Percentiles rank a stretch among this genome's conserved stretches.
phyloP scores from a whole-genome alignment of 2,329 filamentous ascomycete genomes.

The Ophiostoma himal-ulmi region DNA sequence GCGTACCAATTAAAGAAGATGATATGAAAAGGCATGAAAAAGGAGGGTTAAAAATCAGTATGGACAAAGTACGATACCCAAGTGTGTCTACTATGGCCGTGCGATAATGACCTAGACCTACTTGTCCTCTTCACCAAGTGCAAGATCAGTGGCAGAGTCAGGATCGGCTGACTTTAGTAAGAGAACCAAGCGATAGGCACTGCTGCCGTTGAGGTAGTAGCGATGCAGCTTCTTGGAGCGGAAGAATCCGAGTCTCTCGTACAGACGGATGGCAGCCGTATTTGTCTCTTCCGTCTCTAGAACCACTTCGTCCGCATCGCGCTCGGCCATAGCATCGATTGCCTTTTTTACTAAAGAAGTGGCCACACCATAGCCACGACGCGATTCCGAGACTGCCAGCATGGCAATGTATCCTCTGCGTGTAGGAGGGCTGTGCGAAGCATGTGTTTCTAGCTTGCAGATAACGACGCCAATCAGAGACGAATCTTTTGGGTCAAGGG shows the following conservation, averaged over 20 bases:
- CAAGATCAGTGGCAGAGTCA: constrained; percentile 36
- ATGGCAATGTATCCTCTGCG: constrained; percentile 95
- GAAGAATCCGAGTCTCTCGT: constrained; percentile 87
- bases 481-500: constrained; percentile 52
- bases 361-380: constrained; percentile 79
- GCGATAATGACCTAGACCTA: neutral
- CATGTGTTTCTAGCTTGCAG: constrained; percentile 87
- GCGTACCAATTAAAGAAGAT: neutral
- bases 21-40: neutral
- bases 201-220: constrained; percentile 95
- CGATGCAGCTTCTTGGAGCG: constrained; percentile 87
- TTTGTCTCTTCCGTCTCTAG: constrained; percentile 96
- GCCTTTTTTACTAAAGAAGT: constrained; percentile 83
- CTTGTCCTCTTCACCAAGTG: constrained; percentile 32
- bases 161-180: constrained; percentile 58
- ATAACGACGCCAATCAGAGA: constrained; percentile 84
- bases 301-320: constrained; percentile 86
- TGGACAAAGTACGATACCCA: neutral
- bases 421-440: constrained; percentile 66
- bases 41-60: neutral
- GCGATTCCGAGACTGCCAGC: constrained; percentile 79
- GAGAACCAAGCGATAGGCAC: constrained; percentile 81
- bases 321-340: constrained; percentile 81
- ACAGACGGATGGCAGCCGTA: constrained; percentile 79
- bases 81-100: neutral